Evolutionary conservation across 805 yeast genomes (phyloP), one percentile per base, ranked within the genome.

Genomic region (Cyberlindnera petersonii): DNA sequence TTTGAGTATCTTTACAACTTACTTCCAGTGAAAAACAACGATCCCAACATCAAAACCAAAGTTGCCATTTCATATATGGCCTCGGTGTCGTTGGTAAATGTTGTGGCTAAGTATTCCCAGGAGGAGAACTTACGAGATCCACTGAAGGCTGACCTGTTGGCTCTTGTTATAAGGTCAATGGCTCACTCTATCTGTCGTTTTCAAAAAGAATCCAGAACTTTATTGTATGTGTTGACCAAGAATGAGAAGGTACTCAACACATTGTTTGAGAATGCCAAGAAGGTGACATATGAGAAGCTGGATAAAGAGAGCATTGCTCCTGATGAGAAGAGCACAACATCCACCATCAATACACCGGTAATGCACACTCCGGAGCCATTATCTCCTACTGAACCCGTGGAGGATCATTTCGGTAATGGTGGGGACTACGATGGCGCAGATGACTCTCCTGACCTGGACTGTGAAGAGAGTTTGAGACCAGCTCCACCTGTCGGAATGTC

Each of bases 1-100:
- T 71, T 75, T 35, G 84, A 83, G 51, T 65, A 75, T 35, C 56
- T 82, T 8, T 82, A 79, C 59, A 83, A 84, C 52, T 51, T 82
- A 35, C 60, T 84, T 11, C 78, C 76, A 2, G 52, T 70, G 11
- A 60, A 62, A 18, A 37, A 41, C 17, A 61, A 31, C 48, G 65
- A 31, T 63, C 63, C 46, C 37, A 55, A 31, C 60, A 64, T 35
- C 59, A 69, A 18, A 42, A 35, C 38, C 14, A 53, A 30, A 19
- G 33, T 42, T 6, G 26, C 69, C 0, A 58, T 72, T 39, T 75
- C 79, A 5, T 77, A 78, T 43, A 66, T 67, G 16, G 70, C 85
- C 0, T 65, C 79, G 26, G 49, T 60, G 23, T 39, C 66, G 3
- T 44, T 83, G 17, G 56, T 74, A 13, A 76, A 75, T 33, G 44